Percentiles rank a stretch among this genome's conserved stretches.
phyloP scores from a whole-genome alignment of 805 yeast species.

The Ogataea naganishii region DNA sequence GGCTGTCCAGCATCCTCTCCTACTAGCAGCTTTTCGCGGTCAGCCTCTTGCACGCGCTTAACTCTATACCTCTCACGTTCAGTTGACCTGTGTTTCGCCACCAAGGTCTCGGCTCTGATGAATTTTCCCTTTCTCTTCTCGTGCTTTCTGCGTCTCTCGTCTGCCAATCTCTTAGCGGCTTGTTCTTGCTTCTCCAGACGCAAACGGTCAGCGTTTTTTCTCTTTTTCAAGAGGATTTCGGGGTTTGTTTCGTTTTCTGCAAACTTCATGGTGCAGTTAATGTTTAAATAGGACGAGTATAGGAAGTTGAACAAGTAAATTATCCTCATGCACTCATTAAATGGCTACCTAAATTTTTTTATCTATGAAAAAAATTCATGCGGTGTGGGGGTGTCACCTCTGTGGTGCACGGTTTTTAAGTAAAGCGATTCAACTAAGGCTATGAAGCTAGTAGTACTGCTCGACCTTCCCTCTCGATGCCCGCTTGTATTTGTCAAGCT shows the following conservation, averaged over 20 bases:
- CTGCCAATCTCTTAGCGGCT: conserved; percentile 41
- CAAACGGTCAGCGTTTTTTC: conserved; percentile 69
- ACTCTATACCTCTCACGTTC: conserved; percentile 63
- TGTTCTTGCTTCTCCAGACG: conserved; percentile 67
- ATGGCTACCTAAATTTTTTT: too few relatives aligned
- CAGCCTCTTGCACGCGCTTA: conserved; percentile 49
- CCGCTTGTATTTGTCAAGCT: conserved; percentile 14
- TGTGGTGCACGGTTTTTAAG: too few relatives aligned
- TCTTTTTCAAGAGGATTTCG: conserved; percentile 66
- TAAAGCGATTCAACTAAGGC: too few relatives aligned
- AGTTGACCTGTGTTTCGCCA: conserved; percentile 55
- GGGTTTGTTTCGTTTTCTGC: too few relatives aligned
- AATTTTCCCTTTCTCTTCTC: conserved; percentile 43
- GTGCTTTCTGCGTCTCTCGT: conserved; percentile 33
- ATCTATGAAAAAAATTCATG: too few relatives aligned
- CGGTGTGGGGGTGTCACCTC: too few relatives aligned
- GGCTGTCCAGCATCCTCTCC: conserved; percentile 21
- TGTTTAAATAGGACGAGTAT: too few relatives aligned
- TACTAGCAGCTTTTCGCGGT: conserved; percentile 24
- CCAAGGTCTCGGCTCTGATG: conserved; percentile 66
- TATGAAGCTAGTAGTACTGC: conserved; percentile 14
- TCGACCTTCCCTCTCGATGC: conserved; percentile 20
- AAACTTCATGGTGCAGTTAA: too few relatives aligned
- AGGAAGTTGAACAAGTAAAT: too few relatives aligned
- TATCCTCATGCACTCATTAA: too few relatives aligned